Base-by-base conservation (phyloP, 2,329 filamentous ascomycete genomes). In the Colletotrichum lini region DNA sequence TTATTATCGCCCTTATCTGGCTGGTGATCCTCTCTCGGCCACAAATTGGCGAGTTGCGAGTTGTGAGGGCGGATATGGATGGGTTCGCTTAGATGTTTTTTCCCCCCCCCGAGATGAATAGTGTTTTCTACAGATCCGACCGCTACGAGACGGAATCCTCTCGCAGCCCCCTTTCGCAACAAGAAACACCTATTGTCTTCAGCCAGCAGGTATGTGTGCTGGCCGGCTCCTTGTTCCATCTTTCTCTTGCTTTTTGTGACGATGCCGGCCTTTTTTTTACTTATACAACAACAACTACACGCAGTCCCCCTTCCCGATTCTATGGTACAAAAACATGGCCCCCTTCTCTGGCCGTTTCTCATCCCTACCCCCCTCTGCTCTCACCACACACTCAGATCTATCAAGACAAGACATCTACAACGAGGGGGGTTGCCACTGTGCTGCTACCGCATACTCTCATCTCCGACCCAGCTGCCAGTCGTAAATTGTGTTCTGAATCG, bases 401-500 rank as follows among this genome's bases (percentile, higher is more conserved):
- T 56, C 53, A 21, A 42, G n/a, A 42, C 54, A 56, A 56, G 15
- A 38, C 18, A 54, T 18, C 30, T n/a, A n/a, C 16, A n/a, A 53
- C 26, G 12, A 7, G 2, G 18, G 8, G 35, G 35, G 35, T 38
- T 38, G 35, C 35, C 2, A 38, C 35, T 38, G 35, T 38, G 35
- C 8, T 38, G 35, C 2, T 38, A 10, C 35, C 35, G 35, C 35
- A 2, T 38, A 10, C 12, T 16, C n/a, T 60, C 44, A 73, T 72
- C 83, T 79, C 78, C 88, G 89, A 6, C 95, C 95, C 73, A 98
- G 82, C 77, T 94, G 92, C 94, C 95, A 98, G 78, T 89, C 88
- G 54, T 91, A 89, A 76, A 98, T 96, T 65, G 92, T 87, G 69
- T 95, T 91, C 84, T 98, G 95, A 53, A 98, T 96, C 81, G 97